These are phyloP conservation scores for Aureobasidium musti DNA, from an alignment of 2,329 filamentous ascomycete genomes.

Conservation along the genomic window DNA sequence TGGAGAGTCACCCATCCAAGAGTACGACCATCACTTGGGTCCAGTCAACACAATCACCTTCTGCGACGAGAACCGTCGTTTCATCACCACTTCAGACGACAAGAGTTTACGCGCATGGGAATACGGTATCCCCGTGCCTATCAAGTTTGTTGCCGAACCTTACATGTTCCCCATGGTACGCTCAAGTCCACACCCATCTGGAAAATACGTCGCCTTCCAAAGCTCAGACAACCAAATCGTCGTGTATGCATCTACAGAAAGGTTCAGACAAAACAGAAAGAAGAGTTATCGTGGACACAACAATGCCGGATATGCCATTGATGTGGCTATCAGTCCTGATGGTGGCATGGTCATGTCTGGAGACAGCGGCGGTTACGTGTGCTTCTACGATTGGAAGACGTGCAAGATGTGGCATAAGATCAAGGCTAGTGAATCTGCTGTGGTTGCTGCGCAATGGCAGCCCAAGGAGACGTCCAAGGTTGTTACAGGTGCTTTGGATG, in stretches of 20 bases:
- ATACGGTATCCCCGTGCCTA: constrained; percentile 96
- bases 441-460: constrained; percentile 92
- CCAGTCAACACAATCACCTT: constrained; percentile 98
- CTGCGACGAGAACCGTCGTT: constrained; percentile 88
- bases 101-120: constrained; percentile 97
- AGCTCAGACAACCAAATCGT: constrained; percentile 94
- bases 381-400: constrained; percentile 99
- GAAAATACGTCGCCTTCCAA: constrained; percentile 94
- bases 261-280: constrained; percentile 96
- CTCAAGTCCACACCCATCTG: constrained; percentile 77
- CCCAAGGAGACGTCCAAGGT: constrained; percentile 97
- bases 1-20: constrained; percentile 70
- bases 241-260: constrained; percentile 91
- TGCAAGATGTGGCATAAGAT: constrained; percentile 99
- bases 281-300: constrained; percentile 97
- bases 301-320: constrained; percentile 89
- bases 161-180: constrained; percentile 98
- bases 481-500: constrained; percentile 84
- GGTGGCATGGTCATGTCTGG: constrained; percentile 87
- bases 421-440: constrained; percentile 74
- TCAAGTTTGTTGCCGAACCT: constrained; percentile 81
- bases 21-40: constrained; percentile 98
- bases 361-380: constrained; percentile 84
- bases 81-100: constrained; percentile 98
- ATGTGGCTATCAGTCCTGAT: constrained; percentile 84